phyloP scores from a whole-genome alignment of 176 grass and related monocot species.

The Microstegium vimineum region DNA sequence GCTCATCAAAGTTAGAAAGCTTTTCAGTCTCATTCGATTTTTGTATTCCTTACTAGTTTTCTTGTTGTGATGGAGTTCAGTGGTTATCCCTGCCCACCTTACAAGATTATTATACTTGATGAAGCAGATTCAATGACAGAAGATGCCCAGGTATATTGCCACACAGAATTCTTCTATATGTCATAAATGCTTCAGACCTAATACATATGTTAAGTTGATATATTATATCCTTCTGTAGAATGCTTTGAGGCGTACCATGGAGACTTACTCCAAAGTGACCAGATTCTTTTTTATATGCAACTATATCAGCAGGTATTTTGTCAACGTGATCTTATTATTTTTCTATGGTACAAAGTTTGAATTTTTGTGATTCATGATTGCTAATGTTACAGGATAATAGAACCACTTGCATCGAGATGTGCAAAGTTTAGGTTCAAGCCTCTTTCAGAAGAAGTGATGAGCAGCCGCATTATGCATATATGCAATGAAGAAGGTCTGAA shows the following conservation, averaged over 20 bases:
- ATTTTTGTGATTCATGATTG: background rate
- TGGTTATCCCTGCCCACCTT: constrained; percentile 92
- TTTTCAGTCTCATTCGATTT: constrained; percentile 2
- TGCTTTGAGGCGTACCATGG: constrained; percentile 79
- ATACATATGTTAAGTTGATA: background rate
- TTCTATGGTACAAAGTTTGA: background rate
- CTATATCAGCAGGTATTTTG: constrained; percentile 95
- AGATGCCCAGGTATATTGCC: constrained; percentile 85
- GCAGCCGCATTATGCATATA: constrained; percentile 84
- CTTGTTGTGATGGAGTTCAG: constrained; percentile 30
- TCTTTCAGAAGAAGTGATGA: constrained; percentile 93
- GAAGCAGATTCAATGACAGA: constrained; percentile 99
- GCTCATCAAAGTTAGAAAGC: constrained; percentile 34
- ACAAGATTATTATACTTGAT: constrained; percentile 98
- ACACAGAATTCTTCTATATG: constrained; percentile 9
- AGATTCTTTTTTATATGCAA: constrained; percentile 99
- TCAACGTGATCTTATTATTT: background rate
- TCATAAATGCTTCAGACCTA: constrained; percentile 12
- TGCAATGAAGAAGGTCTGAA: constrained; percentile 85
- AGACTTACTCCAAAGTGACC: constrained; percentile 94
- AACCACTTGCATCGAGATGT: constrained; percentile 95
- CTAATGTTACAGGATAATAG: constrained; percentile 76
- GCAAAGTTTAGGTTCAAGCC: constrained; percentile 99
- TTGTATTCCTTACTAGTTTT: constrained; percentile 34
- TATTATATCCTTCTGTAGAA: constrained; percentile 50